Base-by-base conservation (phyloP, 352 stramenopile species). In the Lagenidium sp. region DNA sequence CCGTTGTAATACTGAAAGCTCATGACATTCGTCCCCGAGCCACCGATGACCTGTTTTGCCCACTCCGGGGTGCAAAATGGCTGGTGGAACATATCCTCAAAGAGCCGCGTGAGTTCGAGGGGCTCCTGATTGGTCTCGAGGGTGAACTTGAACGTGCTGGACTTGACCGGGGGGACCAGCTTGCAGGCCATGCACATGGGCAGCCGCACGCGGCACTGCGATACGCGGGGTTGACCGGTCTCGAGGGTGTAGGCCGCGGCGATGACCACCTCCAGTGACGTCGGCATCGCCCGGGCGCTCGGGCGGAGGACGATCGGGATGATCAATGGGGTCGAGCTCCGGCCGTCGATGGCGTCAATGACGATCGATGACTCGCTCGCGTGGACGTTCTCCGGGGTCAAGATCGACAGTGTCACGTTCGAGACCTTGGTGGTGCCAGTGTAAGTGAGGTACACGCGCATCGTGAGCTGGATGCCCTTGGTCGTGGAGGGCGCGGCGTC, bases 1-100 rank as follows among this genome's bases (percentile, higher is more conserved):
- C 80, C 81, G 46, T 88, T 87, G 59, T 85, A 88, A 55, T 94
- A 95, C 51, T 94, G 80, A 37, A 96, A 86, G 41, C 78, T 92
- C 31, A 94, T 51, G 24, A 93, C 75, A 41, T 92, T 94, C 18
- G 73, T 78, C 19, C 69, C 65, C 0, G 60, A 54, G 6, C 74
- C 70, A 4, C 63, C 70, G 1, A 69, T 60, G 3, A 91, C 56
- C 29, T 85, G 68, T 26, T 86, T 78, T 6, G 72, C 64, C 70
- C 73, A 83, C 36, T 92, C 82, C 4, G 69, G 66, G 4, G 65
- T 70, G 48, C 61, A 68, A 32, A 68, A 73, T 16, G 77, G 76
- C 58, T 94, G 82, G 16, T 83, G 75, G 35, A 90, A 68, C 69
- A 95, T 85, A 28, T 95, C 85, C 42, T 92, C 74, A 43, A 95